Conservation (phyloP, 2,329 filamentous ascomycete species). For the Grosmannia penicillata region DNA sequence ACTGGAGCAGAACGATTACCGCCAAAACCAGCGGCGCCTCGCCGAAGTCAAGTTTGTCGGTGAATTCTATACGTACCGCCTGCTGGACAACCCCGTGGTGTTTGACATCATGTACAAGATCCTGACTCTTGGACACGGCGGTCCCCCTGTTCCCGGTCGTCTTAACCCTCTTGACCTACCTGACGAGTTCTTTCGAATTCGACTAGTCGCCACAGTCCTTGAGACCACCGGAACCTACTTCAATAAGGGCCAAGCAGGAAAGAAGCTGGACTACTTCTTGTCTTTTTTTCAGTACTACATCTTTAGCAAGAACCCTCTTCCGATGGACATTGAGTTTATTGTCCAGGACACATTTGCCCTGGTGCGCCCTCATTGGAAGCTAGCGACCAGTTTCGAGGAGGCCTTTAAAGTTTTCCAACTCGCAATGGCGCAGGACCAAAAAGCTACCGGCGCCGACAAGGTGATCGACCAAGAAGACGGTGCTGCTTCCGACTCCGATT, state of each 20-base stretch:
- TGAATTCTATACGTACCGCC: constrained; percentile 93
- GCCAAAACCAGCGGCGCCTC: constrained; percentile 87
- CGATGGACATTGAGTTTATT: constrained; percentile 96
- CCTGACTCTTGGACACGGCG: constrained; percentile 80
- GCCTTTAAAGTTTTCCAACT: constrained; percentile 72
- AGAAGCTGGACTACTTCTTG: constrained; percentile 95
- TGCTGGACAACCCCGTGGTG: constrained; percentile 88
- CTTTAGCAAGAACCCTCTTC: constrained; percentile 72
- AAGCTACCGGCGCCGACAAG: constrained; percentile 58
- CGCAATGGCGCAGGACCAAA: constrained; percentile 82
- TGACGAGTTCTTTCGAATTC: constrained; percentile 93
- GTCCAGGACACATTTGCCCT: constrained; percentile 82
- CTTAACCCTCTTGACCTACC: constrained; percentile 70
- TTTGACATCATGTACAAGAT: constrained; percentile 94
- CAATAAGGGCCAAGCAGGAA: constrained; percentile 80
- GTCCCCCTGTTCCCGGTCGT: constrained; percentile 65
- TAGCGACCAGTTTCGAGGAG: constrained; percentile 67
- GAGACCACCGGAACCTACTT: constrained; percentile 97
- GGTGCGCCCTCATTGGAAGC: constrained; percentile 83
- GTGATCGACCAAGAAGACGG: constrained; percentile 34
- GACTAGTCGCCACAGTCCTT: constrained; percentile 73
- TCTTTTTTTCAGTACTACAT: constrained; percentile 98
- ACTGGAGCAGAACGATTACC: constrained; percentile 91
- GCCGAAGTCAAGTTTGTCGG: constrained; percentile 93
- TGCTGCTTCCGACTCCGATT: constrained; percentile 41